A percentile compares a stretch with the other conserved stretches of the same genome.
Evolutionary conservation across 2,329 filamentous ascomycete species (phyloP).

Genomic region (Allantophomopsis cytisporea): DNA sequence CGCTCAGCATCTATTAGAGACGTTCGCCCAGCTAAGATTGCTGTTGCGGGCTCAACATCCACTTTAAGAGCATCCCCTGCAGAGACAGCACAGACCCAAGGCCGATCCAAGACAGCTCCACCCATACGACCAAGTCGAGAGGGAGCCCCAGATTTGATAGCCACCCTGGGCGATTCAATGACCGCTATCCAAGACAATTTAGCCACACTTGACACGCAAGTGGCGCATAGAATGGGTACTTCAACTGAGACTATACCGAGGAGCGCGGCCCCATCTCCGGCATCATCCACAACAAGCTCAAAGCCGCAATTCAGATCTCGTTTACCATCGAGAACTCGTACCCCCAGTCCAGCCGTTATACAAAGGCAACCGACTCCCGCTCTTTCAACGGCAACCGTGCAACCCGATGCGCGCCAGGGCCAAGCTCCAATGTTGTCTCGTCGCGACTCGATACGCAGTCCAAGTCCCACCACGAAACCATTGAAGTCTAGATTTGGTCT

Average conservation of each 20-base stretch:
- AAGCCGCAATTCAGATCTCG: constrained; percentile 18
- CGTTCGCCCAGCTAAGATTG: too few species aligned
- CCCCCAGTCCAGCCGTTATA: constrained; percentile 17
- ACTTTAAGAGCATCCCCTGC: too few species aligned
- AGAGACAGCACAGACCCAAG: constrained; percentile 3
- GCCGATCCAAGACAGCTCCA: constrained; percentile 18
- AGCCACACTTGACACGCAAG: constrained; percentile 8
- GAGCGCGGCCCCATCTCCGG: constrained; percentile 7
- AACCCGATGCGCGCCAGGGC: constrained; percentile 14
- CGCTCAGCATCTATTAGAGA: too few species aligned
- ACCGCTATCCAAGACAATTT: constrained; percentile 51
- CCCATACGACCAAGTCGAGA: constrained; percentile 55
- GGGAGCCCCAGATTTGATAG: constrained; percentile 47
- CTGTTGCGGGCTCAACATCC: too few species aligned
- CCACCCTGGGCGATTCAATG: constrained; percentile 34
- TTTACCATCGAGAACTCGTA: constrained; percentile 18
- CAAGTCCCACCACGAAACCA: constrained; percentile 37
- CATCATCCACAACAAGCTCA: constrained; percentile 16
- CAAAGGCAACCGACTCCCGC: constrained; percentile 13
- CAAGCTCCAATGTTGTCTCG: constrained; percentile 13
- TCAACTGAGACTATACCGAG: constrained; percentile 3
- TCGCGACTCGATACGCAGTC: constrained; percentile 25
- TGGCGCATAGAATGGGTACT: constrained; percentile 11
- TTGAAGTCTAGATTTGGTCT: constrained; percentile 60
- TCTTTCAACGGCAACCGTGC: constrained; percentile 15